Percentiles rank a stretch among this genome's conserved stretches.
phyloP scores from a whole-genome alignment of 331 rosid species.

The Prunus yedoensis region DNA sequence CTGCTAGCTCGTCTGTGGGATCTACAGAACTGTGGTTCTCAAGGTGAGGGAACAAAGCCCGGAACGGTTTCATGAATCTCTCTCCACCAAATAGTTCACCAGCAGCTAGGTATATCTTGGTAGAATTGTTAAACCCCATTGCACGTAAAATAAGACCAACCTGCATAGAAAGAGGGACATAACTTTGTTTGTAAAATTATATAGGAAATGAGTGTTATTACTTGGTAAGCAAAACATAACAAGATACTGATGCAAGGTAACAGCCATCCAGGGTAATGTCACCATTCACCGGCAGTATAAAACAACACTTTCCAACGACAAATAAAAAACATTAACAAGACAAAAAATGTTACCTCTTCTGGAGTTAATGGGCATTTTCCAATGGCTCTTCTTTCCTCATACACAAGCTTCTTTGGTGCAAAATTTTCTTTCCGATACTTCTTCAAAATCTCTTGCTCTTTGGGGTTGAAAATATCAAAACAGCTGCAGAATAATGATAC shows the following conservation, averaged over 20 bases:
- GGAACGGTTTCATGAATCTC: slow-evolving; percentile 82
- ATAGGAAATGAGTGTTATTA: neutral
- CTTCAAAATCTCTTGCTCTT: slow-evolving; percentile 69
- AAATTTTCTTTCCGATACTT: slow-evolving; percentile 83
- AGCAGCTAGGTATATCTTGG: slow-evolving; percentile 53
- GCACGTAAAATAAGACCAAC: slow-evolving; percentile 57
- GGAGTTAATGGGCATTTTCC: slow-evolving; percentile 99
- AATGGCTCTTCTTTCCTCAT: slow-evolving; percentile 86
- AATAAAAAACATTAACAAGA: slow-evolving; percentile 7
- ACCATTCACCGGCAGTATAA: neutral
- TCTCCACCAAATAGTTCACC: slow-evolving; percentile 97
- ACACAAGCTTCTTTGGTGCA: slow-evolving; percentile 81
- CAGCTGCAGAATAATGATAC: slow-evolving; percentile 53
- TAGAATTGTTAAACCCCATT: slow-evolving; percentile 57
- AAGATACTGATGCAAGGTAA: neutral
- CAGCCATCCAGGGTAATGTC: neutral
- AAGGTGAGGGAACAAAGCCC: slow-evolving; percentile 70
- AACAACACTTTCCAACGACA: neutral
- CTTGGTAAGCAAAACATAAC: neutral
- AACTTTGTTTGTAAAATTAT: neutral
- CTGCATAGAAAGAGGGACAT: slow-evolving; percentile 25
- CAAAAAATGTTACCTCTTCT: slow-evolving; percentile 71
- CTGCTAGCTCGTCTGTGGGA: slow-evolving; percentile 67
- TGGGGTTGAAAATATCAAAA: slow-evolving; percentile 71
- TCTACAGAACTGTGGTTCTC: slow-evolving; percentile 87